These are phyloP conservation scores for Dalbergia oliveri DNA, from an alignment of 306 rosid genomes.

Conservation along the genomic window DNA sequence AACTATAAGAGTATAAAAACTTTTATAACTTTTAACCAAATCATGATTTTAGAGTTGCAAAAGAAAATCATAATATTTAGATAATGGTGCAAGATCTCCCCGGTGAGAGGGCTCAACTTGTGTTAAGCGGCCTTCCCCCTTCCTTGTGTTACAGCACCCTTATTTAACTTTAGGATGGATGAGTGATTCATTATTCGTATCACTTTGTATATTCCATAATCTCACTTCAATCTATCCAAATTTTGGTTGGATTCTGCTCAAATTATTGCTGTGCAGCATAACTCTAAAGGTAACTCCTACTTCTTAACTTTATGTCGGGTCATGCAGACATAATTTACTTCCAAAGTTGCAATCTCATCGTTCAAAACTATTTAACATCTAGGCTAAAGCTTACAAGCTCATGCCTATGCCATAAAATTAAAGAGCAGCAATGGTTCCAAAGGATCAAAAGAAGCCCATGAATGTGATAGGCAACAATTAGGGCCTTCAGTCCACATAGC, in stretches of 20 bases:
- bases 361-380: neutral
- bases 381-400: slow-evolving; percentile 30
- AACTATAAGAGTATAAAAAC: too few relatives aligned
- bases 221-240: neutral
- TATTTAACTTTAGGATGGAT: too few relatives aligned
- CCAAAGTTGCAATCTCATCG: neutral
- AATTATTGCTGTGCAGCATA: neutral
- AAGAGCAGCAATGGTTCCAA: slow-evolving; percentile 12
- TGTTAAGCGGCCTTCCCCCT: too few relatives aligned
- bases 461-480: slow-evolving; percentile 22
- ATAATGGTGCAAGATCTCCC: too few relatives aligned
- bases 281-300: neutral
- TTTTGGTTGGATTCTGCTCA: neutral
- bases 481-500: slow-evolving; percentile 35
- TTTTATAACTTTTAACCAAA: too few relatives aligned
- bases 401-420: neutral
- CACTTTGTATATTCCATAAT: neutral
- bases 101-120: too few relatives aligned
- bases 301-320: neutral
- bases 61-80: too few relatives aligned
- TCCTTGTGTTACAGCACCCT: too few relatives aligned
- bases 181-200: too few relatives aligned
- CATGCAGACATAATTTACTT: slow-evolving; percentile 1
- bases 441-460: slow-evolving; percentile 14
- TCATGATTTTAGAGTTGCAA: too few relatives aligned